These are phyloP conservation scores for Podospora sp. DNA, from an alignment of 495 filamentous ascomycete genomes.

Conservation along the genomic window DNA sequence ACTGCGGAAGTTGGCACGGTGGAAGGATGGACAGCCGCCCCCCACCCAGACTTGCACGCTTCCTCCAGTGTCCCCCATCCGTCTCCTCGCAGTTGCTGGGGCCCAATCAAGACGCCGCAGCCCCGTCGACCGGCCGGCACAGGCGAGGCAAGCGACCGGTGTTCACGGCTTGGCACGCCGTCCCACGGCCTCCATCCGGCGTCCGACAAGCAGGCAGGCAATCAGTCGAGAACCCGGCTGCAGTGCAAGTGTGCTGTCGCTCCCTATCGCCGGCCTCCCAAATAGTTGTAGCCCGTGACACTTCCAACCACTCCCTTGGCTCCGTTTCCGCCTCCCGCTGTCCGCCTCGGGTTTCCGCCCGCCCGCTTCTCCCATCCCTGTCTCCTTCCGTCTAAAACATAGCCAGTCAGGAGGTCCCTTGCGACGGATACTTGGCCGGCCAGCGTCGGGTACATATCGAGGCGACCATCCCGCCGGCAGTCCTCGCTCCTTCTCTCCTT, in stretches of 20 bases:
- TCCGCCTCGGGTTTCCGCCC: not conserved
- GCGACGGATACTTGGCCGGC: constrained; percentile 21
- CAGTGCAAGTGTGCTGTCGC: not conserved
- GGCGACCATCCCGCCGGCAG: not conserved
- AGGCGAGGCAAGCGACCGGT: not conserved
- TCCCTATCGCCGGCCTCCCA: not conserved
- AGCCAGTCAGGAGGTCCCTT: not conserved
- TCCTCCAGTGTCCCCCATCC: not conserved
- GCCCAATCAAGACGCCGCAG: constrained; percentile 14
- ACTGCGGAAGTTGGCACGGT: not conserved
- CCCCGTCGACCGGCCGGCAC: constrained; percentile 4
- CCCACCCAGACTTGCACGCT: not conserved
- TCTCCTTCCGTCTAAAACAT: constrained; percentile 26
- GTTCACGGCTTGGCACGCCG: constrained; percentile 9
- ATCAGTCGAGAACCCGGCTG: not conserved
- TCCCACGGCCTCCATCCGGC: constrained; percentile 10
- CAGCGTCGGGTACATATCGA: constrained; percentile 20
- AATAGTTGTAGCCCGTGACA: not conserved
- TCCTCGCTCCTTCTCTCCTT: constrained; percentile 7
- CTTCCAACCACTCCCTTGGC: not conserved
- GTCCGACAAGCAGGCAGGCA: constrained; percentile 13
- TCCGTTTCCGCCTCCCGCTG: not conserved
- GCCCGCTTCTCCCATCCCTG: constrained; percentile 14
- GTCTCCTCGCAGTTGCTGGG: not conserved
- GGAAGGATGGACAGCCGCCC: not conserved